A percentile compares a stretch with the other conserved stretches of the same genome.
phyloP scores from a whole-genome alignment of 2,329 filamentous ascomycete species.

The Colletotrichum chlorophyti region DNA sequence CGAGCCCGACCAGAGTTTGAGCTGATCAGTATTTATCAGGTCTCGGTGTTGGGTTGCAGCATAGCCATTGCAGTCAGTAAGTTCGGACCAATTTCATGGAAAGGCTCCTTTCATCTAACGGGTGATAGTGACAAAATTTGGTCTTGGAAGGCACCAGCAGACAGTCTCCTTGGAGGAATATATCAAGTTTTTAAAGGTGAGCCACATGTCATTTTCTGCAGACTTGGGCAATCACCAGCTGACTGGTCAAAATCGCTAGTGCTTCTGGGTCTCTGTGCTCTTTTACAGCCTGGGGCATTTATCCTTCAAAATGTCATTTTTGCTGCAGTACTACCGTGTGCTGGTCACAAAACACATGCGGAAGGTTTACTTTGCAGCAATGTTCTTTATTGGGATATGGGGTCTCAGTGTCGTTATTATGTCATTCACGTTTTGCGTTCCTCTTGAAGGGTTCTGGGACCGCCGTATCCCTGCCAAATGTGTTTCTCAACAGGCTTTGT shows the following conservation, averaged over 20 bases:
- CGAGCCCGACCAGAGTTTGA: too few relatives aligned
- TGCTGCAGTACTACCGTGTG: constrained; percentile 45
- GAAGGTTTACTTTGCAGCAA: constrained; percentile 34
- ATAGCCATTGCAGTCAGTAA: constrained; percentile 4
- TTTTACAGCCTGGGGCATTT: constrained; percentile 38
- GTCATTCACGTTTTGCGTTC: constrained; percentile 33
- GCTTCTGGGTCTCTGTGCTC: constrained; percentile 38
- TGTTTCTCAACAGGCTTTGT: constrained; percentile 27
- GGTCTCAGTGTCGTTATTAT: constrained; percentile 34
- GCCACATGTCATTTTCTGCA: not conserved
- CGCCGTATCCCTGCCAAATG: constrained; percentile 29
- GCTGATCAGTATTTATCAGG: not conserved
- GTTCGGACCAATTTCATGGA: not conserved
- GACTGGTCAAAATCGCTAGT: constrained; percentile 26
- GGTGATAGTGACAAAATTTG: constrained; percentile 23
- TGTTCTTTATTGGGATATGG: constrained; percentile 35
- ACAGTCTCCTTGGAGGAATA: not conserved
- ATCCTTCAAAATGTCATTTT: constrained; percentile 41
- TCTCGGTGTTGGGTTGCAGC: constrained; percentile 14
- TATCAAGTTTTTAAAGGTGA: constrained; percentile 22
- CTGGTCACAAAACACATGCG: constrained; percentile 34
- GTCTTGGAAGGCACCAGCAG: constrained; percentile 30
- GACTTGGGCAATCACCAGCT: too few relatives aligned
- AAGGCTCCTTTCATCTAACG: not conserved
- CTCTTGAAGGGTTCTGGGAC: constrained; percentile 37